These are phyloP conservation scores for Onygena corvina DNA, from an alignment of 2,329 filamentous ascomycete species.

Conservation along the genomic window DNA sequence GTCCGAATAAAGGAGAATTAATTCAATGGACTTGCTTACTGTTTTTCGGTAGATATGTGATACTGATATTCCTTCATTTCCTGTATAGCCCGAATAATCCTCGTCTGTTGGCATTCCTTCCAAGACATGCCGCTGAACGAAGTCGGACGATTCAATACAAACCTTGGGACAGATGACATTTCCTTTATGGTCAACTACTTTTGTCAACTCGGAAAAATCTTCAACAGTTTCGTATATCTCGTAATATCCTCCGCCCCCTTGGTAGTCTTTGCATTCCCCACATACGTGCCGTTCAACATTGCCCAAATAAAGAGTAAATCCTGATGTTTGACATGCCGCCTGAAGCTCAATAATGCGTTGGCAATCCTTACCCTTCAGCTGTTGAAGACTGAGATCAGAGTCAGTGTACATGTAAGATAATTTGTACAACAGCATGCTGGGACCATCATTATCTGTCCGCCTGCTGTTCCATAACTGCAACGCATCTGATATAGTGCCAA, in stretches of 20 bases:
- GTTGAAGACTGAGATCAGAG: constrained; percentile 16
- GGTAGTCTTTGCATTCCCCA: constrained; percentile 14
- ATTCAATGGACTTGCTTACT: constrained; percentile 10
- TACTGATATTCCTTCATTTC: constrained; percentile 19
- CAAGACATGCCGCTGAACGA: constrained; percentile 13
- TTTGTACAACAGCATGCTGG: constrained; percentile 16
- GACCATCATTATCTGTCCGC: constrained; percentile 6
- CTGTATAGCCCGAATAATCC: constrained; percentile 19
- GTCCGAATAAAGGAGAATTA: background rate
- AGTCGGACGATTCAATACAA: constrained; percentile 7
- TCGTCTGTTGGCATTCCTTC: constrained; percentile 17
- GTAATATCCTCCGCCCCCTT: constrained; percentile 2
- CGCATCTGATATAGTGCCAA: background rate
- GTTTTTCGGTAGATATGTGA: constrained; percentile 20
- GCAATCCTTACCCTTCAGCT: constrained; percentile 19
- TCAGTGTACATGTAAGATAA: constrained; percentile 20
- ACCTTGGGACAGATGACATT: constrained; percentile 5
- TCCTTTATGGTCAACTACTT: constrained; percentile 11
- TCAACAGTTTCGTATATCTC: constrained; percentile 5
- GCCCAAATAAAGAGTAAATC: constrained; percentile 20
- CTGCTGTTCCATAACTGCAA: constrained; percentile 10
- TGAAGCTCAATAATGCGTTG: constrained; percentile 13
- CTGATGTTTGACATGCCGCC: constrained; percentile 15
- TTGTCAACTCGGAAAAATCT: background rate
- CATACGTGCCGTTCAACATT: constrained; percentile 16